Conservation (phyloP, 1,284 basidiomycete species). For the Malassezia brasiliensis region DNA sequence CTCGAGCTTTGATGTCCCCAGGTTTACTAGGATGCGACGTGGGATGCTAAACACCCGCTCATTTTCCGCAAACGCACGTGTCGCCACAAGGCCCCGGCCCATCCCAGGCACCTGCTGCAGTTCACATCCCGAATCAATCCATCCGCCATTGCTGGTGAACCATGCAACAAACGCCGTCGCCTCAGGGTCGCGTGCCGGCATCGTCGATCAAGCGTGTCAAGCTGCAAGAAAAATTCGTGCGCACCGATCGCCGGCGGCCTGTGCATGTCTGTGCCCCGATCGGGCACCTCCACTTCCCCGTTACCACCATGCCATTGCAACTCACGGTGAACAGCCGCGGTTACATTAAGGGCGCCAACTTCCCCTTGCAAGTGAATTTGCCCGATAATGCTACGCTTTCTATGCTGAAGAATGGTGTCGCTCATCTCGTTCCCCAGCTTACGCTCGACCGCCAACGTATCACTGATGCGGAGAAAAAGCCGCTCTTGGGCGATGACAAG, state of each 20-base stretch:
- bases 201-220: no score
- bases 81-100: constrained; percentile 65
- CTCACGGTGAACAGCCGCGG: constrained; percentile 7
- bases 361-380: constrained; percentile 12
- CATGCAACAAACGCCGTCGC: constrained; percentile 46
- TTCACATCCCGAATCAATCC: constrained; percentile 50
- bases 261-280: background rate
- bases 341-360: constrained; percentile 6
- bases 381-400: constrained; percentile 24
- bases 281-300: background rate
- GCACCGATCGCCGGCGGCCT: background rate
- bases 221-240: background rate
- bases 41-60: constrained; percentile 74
- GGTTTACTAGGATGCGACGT: constrained; percentile 65
- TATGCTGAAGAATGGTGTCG: constrained; percentile 34
- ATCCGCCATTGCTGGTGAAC: constrained; percentile 48
- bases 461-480: constrained; percentile 32
- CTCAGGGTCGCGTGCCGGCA: background rate
- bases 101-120: constrained; percentile 55
- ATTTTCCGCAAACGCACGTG: constrained; percentile 63
- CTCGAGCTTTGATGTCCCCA: constrained; percentile 60
- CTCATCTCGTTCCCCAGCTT: constrained; percentile 20
- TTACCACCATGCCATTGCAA: background rate
- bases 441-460: constrained; percentile 35
- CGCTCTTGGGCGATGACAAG: constrained; percentile 34